Conservation (phyloP, 2,329 filamentous ascomycete species). For the Pleurostoma richardsiae region DNA sequence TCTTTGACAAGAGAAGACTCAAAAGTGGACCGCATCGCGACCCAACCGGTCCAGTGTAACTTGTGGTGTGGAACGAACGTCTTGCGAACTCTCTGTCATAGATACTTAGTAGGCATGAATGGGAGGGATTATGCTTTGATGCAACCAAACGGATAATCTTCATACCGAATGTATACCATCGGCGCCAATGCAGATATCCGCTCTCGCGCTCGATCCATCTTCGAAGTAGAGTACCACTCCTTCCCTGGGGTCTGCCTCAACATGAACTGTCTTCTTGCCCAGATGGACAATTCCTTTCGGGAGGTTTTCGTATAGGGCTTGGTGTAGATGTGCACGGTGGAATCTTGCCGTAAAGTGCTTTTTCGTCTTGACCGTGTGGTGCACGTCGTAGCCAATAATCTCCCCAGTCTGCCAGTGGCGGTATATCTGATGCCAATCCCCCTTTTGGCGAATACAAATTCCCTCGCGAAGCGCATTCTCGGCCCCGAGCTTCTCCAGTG, state of each 20-base stretch:
- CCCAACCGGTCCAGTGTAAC: constrained; percentile 35
- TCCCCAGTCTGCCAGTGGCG: constrained; percentile 38
- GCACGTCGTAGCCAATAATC: constrained; percentile 35
- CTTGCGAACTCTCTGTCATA: constrained; percentile 20
- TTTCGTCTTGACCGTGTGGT: constrained; percentile 26
- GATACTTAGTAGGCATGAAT: no score
- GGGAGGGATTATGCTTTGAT: no score
- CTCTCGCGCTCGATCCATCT: constrained; percentile 36
- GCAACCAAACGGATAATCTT: no score
- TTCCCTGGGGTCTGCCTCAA: no score
- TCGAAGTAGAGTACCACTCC: constrained; percentile 31
- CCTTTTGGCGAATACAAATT: constrained; percentile 32
- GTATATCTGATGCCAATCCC: constrained; percentile 38
- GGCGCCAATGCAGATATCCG: constrained; percentile 45
- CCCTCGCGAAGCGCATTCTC: constrained; percentile 35
- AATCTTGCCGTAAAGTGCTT: constrained; percentile 37
- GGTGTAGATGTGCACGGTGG: constrained; percentile 42
- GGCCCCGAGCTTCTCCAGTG: constrained; percentile 44
- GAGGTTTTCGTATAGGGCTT: constrained; percentile 39
- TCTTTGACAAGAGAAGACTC: constrained; percentile 30
- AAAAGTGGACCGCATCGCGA: constrained; percentile 39
- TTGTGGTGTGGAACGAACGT: constrained; percentile 36
- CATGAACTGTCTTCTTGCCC: constrained; percentile 25
- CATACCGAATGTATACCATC: constrained; percentile 45
- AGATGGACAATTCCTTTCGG: constrained; percentile 34